Evolutionary conservation across 306 rosid genomes (phyloP).

Genomic region (Fagus crenata): DNA sequence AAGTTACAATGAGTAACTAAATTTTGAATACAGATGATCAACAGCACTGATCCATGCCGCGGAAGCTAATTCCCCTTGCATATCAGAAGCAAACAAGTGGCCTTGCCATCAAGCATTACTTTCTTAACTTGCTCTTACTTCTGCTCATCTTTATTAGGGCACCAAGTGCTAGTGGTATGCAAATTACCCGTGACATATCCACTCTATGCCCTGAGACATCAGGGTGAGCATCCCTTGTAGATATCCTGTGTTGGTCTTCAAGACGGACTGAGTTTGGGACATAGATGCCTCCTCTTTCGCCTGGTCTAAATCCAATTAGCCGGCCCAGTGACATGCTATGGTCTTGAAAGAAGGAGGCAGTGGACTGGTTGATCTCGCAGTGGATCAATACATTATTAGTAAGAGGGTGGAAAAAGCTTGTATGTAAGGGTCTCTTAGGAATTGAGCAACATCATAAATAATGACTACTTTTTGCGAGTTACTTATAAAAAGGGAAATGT

Average conservation of each 20-base stretch:
- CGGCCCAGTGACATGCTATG: constrained; percentile 70
- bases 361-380: constrained; percentile 51
- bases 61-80: no score
- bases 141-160: constrained; percentile 41
- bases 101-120: constrained; percentile 21
- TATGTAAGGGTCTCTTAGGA: not conserved
- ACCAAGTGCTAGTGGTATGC: constrained; percentile 52
- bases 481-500: not conserved
- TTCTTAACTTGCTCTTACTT: constrained; percentile 50
- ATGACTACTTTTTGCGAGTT: not conserved
- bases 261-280: constrained; percentile 33
- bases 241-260: constrained; percentile 38
- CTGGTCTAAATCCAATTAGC: constrained; percentile 56
- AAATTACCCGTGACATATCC: constrained; percentile 40
- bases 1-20: not conserved
- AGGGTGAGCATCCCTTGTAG: constrained; percentile 29
- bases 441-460: not conserved
- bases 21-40: constrained; percentile 13
- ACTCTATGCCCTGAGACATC: constrained; percentile 30
- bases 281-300: constrained; percentile 49
- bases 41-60: not conserved
- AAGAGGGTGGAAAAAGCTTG: constrained; percentile 1
- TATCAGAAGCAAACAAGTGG: not conserved
- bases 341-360: constrained; percentile 82
- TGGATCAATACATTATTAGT: constrained; percentile 25